Base-by-base conservation (phyloP, 1,284 basidiomycete genomes). In the Apiotrichum mycotoxinovorans region DNA sequence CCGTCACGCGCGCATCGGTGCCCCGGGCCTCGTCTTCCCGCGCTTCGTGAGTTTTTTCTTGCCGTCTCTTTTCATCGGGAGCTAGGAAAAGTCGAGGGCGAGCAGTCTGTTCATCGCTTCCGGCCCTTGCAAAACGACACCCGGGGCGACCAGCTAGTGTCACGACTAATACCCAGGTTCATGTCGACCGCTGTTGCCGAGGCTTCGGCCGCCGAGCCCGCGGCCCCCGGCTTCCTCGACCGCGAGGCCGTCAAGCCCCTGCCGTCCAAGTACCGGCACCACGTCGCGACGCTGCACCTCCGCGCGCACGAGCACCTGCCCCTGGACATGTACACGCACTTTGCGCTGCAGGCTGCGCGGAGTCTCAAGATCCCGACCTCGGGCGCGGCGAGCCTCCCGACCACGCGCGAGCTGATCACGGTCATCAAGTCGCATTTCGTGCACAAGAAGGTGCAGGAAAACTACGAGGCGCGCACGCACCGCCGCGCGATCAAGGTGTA, bases 381-480 rank as follows among this genome's bases (percentile, higher is more conserved):
- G 9, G 82, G 83, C 15, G 82, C 87, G 2, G 83, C 83, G 3
- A 76, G 78, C 2, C 83, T 97, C 0, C 93, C 93, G 0, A 90
- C 84, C 1, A 83, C 87, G 64, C 86, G 87, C 25, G 82, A 83
- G 10, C 79, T 97, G 11, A 92, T 89, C 85, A 97, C 95, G 0
- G 93, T 98, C 15, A 83, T 84, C 12, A 84, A 87, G 43, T 84
- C 85, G 4, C 93, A 94, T 4, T 98, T 98, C 75, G 87, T 86
- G 10, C 88, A 95, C 78, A 98, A 98, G 75, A 97, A 96, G 78
- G 82, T 84, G 22, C 93, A 97, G 78, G 93, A 98, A 79, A 98
- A 98, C 79, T 98, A 97, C 75, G 87, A 92, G 77, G 79, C 91
- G 33, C 83, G 81, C 68, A 87, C 88, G 54, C 88, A 95, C 72